Evolutionary conservation across 108 stramenopile genomes (phyloP), one percentile per base, ranked within the genome.

Genomic region (Parmales sp.): DNA sequence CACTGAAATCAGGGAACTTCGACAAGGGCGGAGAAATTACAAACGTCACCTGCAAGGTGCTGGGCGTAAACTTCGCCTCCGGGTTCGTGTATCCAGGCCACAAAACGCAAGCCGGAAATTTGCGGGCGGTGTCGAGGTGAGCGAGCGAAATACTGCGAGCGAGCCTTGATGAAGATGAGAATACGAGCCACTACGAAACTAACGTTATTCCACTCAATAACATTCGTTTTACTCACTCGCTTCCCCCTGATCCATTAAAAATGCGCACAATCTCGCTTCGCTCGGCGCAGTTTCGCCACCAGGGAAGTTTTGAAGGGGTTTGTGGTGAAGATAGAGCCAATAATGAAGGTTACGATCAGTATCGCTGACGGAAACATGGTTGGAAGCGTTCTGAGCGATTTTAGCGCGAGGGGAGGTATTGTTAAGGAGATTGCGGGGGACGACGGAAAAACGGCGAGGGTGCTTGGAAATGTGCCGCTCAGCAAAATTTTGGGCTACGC

Each of bases 401-500:
- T 95, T 67, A 90, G 78, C 38, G 71, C 67, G 8, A 75, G 91
- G 43, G 78, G 91, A 60, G 91, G 89, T n/a, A 80, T 75, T 7
- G 78, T 93, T 7, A 85, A 73, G n/a, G 89, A 90, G 75, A 88
- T 93, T n/a, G 41, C 69, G 80, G 38, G 85, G 84, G 75, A 72
- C 16, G 70, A 67, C 23, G 50, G 64, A 18, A 37, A 74, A 37
- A 90, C 89, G 66, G 83, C 88, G 19, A 68, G 87, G 67, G 71
- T 93, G 22, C 75, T 78, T 22, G 91, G 89, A 1, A 85, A 89
- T 22, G 91, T 93, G 20, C 91, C 91, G 1, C 63, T 93, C 45
- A 77, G 80, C 26, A 89, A 87, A 66, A 93, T 93, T 75, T 51
- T 93, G 0, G 91, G 91, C 18, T 93, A 93, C 76, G 86, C 89